phyloP scores from a whole-genome alignment of 441 rosid species.

The Arabidopsis lyrata region DNA sequence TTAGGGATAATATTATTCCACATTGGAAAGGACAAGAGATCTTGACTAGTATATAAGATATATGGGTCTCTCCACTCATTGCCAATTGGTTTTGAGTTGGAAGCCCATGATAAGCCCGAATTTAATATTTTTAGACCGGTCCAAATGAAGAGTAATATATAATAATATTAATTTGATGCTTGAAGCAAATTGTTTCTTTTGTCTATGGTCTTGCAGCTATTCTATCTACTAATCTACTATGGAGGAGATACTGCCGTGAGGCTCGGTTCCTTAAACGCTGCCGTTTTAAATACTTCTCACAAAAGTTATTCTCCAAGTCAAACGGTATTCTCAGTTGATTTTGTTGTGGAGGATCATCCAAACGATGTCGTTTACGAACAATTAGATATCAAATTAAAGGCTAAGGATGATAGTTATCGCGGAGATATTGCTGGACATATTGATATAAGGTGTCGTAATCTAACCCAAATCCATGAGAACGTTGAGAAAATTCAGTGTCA shows the following conservation, averaged over 20 bases:
- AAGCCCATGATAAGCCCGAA: no score
- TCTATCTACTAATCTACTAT: background rate
- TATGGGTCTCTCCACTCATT: no score
- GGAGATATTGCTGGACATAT: background rate
- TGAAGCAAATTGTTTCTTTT: no score
- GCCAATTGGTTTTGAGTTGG: no score
- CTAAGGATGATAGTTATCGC: background rate
- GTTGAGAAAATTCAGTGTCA: conserved; percentile 18
- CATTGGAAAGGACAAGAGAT: no score
- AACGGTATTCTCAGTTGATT: conserved; percentile 26
- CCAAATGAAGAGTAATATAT: no score
- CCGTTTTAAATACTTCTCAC: conserved; percentile 9
- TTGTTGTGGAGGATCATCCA: conserved; percentile 1
- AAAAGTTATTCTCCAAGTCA: background rate
- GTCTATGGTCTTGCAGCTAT: background rate
- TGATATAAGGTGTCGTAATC: conserved; percentile 6
- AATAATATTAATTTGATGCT: no score
- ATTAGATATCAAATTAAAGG: conserved; percentile 27
- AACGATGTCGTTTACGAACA: background rate
- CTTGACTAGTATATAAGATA: no score
- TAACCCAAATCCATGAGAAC: conserved; percentile 10
- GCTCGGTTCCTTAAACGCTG: conserved; percentile 4
- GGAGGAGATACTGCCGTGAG: background rate
- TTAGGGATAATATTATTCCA: no score
- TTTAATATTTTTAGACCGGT: no score